Conservation (phyloP, 306 rosid species). For the Ochetophila trinervis region DNA sequence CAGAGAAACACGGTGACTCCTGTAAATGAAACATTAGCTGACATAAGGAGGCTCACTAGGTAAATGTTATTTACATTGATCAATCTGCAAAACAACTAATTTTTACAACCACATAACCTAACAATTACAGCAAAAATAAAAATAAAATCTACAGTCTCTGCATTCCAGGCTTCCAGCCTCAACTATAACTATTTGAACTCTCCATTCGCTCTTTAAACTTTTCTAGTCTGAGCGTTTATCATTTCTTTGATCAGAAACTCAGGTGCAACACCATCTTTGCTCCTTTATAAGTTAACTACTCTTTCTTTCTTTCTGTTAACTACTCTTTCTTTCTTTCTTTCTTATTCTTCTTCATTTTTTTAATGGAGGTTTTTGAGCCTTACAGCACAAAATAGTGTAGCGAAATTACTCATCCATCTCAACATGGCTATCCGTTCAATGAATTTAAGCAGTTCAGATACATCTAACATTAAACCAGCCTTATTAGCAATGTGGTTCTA, state of each 20-base stretch:
- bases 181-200: background rate
- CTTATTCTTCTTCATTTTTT: too few relatives aligned
- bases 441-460: too few relatives aligned
- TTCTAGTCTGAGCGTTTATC: background rate
- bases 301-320: too few relatives aligned
- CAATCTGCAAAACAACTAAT: background rate
- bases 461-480: too few relatives aligned
- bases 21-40: constrained; percentile 30
- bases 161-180: background rate
- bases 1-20: constrained; percentile 83
- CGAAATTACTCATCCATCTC: too few relatives aligned
- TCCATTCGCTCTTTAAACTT: background rate
- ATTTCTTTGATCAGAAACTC: too few relatives aligned
- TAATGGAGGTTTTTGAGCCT: too few relatives aligned
- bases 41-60: background rate
- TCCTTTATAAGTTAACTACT: too few relatives aligned
- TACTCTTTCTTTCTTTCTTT: too few relatives aligned
- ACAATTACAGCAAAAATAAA: background rate
- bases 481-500: too few relatives aligned
- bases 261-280: background rate
- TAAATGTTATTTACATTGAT: background rate
- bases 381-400: too few relatives aligned
- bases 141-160: background rate
- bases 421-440: too few relatives aligned
- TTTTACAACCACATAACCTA: background rate